Evolutionary conservation across 805 yeast genomes (phyloP).

Genomic region (Phaffomyces thermotolerans): DNA sequence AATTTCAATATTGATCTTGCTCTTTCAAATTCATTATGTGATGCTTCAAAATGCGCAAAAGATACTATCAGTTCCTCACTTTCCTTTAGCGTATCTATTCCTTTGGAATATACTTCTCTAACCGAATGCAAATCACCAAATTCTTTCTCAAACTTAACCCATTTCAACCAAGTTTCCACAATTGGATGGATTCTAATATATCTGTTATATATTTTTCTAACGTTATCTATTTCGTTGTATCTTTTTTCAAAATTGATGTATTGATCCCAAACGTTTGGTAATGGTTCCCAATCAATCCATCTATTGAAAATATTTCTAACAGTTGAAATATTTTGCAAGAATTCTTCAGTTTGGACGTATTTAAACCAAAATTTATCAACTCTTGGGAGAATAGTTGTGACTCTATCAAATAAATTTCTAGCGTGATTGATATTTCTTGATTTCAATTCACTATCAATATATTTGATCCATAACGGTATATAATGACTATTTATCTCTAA

Average conservation of each 20-base stretch:
- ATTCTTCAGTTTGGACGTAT: slow-evolving; percentile 77
- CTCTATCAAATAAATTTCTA: slow-evolving; percentile 74
- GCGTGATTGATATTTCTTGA: slow-evolving; percentile 79
- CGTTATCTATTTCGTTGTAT: slow-evolving; percentile 50
- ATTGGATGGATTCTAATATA: slow-evolving; percentile 48
- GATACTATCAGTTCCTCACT: slow-evolving; percentile 30
- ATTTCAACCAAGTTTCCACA: slow-evolving; percentile 59
- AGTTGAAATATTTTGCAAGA: slow-evolving; percentile 53
- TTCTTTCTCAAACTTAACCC: slow-evolving; percentile 66
- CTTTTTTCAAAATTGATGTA: slow-evolving; percentile 68
- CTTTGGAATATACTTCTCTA: slow-evolving; percentile 59
- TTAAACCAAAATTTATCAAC: slow-evolving; percentile 83
- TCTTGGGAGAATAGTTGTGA: slow-evolving; percentile 64
- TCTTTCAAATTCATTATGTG: slow-evolving; percentile 53
- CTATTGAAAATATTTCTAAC: slow-evolving; percentile 62
- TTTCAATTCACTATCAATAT: slow-evolving; percentile 71
- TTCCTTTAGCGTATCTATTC: slow-evolving; percentile 45
- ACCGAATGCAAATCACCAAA: slow-evolving; percentile 39
- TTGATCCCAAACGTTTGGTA: slow-evolving; percentile 61
- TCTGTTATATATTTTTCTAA: slow-evolving; percentile 48
- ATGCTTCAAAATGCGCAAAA: slow-evolving; percentile 71
- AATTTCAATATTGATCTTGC: slow-evolving; percentile 50
- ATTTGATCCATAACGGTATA: slow-evolving; percentile 81
- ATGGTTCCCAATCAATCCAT: slow-evolving; percentile 81
- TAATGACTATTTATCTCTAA: slow-evolving; percentile 66